phyloP scores from a whole-genome alignment of 1,284 basidiomycete species.

The Heterobasidion irregulare region DNA sequence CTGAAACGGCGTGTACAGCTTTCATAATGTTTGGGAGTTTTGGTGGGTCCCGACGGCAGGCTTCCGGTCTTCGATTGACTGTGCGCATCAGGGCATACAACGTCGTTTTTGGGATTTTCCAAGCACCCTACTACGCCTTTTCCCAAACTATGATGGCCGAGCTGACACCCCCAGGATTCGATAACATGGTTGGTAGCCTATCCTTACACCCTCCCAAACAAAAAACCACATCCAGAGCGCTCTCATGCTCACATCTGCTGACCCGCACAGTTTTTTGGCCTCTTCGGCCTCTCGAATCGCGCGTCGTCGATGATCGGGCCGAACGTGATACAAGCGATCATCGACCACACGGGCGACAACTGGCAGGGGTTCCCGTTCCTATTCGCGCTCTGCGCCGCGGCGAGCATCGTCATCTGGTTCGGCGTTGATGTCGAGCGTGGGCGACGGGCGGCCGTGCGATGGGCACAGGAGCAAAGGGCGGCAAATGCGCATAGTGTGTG shows the following conservation, averaged over 20 bases:
- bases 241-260: neutral
- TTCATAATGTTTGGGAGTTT: slow-evolving; percentile 82
- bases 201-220: neutral
- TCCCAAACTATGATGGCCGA: slow-evolving; percentile 87
- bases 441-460: slow-evolving; percentile 52
- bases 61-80: neutral
- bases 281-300: slow-evolving; percentile 80
- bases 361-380: slow-evolving; percentile 83
- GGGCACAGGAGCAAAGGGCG: slow-evolving; percentile 34
- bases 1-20: slow-evolving; percentile 28
- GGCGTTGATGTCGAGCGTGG: slow-evolving; percentile 66
- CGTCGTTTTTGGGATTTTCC: slow-evolving; percentile 75
- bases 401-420: slow-evolving; percentile 67
- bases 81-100: slow-evolving; percentile 56
- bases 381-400: slow-evolving; percentile 59
- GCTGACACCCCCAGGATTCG: slow-evolving; percentile 72
- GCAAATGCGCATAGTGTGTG: neutral
- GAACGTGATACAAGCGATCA: slow-evolving; percentile 74
- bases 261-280: slow-evolving; percentile 56
- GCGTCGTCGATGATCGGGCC: slow-evolving; percentile 77
- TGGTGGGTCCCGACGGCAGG: slow-evolving; percentile 35
- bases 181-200: slow-evolving; percentile 55
- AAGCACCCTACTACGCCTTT: slow-evolving; percentile 83
- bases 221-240: neutral
- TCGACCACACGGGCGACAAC: slow-evolving; percentile 61